These are phyloP conservation scores for Thecaphora thlaspeos DNA, from an alignment of 1,284 basidiomycete species.

Conservation along the genomic window DNA sequence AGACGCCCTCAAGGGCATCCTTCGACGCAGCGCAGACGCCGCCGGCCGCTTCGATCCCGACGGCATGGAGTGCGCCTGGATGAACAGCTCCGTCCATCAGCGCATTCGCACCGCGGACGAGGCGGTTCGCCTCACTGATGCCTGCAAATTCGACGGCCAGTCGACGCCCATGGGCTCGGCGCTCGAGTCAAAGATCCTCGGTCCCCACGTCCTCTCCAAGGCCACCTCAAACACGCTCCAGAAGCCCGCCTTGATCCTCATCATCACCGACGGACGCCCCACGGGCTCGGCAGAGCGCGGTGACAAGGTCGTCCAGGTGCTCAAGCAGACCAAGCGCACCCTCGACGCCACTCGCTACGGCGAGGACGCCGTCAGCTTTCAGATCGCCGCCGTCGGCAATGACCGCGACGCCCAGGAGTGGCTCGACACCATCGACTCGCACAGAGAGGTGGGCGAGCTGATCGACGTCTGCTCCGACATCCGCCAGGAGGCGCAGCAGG, in stretches of 20 bases:
- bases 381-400: conserved; percentile 47
- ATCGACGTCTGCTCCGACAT: conserved; percentile 47
- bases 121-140: conserved; percentile 21
- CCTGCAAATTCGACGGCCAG: conserved; percentile 31
- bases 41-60: conserved; percentile 42
- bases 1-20: conserved; percentile 31
- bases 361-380: conserved; percentile 42
- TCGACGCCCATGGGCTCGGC: conserved; percentile 42
- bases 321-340: conserved; percentile 28
- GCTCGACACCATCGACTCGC: conserved; percentile 48
- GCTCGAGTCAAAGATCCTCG: conserved; percentile 34
- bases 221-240: conserved; percentile 14
- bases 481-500: conserved; percentile 33
- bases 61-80: conserved; percentile 47
- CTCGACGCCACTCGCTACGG: conserved; percentile 26
- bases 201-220: conserved; percentile 24
- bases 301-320: conserved; percentile 37
- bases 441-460: conserved; percentile 39
- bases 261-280: conserved; percentile 47
- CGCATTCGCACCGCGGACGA: conserved; percentile 35
- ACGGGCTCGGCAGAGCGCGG: conserved; percentile 32
- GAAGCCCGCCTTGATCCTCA: conserved; percentile 38
- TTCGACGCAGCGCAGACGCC: conserved; percentile 41
- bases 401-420: conserved; percentile 48
- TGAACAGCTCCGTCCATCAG: conserved; percentile 24